These are phyloP conservation scores for Boletus eberwhitei DNA, from an alignment of 768 basidiomycete genomes.

Conservation along the genomic window DNA sequence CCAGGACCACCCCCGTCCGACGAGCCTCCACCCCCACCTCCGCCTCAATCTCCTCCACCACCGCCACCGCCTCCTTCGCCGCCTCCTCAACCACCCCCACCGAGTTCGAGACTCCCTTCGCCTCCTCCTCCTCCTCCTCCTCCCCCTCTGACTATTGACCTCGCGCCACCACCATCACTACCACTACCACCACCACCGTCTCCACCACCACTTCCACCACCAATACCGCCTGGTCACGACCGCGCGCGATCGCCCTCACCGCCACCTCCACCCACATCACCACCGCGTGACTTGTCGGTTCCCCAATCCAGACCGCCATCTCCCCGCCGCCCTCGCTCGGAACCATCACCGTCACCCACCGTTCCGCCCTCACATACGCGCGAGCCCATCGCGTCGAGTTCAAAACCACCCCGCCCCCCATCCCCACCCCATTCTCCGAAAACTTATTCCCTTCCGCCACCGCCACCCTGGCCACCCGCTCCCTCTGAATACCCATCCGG, in stretches of 20 bases:
- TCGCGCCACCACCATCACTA: conserved; percentile 21
- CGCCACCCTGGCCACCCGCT: conserved; percentile 56
- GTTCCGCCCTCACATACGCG: conserved; percentile 27
- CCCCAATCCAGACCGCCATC: conserved; percentile 30
- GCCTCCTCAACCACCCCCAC: conserved; percentile 26
- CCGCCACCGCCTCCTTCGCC: conserved; percentile 25
- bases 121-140: conserved; percentile 18
- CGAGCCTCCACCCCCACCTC: conserved; percentile 25
- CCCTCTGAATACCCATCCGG: conserved; percentile 44
- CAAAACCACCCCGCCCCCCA: conserved; percentile 12
- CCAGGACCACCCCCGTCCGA: conserved; percentile 29
- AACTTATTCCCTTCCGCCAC: conserved; percentile 39
- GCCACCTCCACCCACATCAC: conserved; percentile 26
- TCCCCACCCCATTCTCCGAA: conserved; percentile 26
- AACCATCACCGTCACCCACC: conserved; percentile 14
- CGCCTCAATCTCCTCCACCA: conserved; percentile 28
- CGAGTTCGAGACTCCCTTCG: conserved; percentile 26
- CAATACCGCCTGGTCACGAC: conserved; percentile 14
- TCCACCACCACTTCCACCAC: conserved; percentile 13
- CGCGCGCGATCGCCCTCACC: conserved; percentile 21
- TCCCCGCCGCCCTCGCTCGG: conserved; percentile 21
- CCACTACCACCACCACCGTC: conserved; percentile 17
- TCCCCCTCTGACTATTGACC: conserved; percentile 6
- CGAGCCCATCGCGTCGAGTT: conserved; percentile 29
- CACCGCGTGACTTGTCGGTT: conserved; percentile 21